phyloP scores from a whole-genome alignment of 495 filamentous ascomycete species.

The Peziza echinospora region DNA sequence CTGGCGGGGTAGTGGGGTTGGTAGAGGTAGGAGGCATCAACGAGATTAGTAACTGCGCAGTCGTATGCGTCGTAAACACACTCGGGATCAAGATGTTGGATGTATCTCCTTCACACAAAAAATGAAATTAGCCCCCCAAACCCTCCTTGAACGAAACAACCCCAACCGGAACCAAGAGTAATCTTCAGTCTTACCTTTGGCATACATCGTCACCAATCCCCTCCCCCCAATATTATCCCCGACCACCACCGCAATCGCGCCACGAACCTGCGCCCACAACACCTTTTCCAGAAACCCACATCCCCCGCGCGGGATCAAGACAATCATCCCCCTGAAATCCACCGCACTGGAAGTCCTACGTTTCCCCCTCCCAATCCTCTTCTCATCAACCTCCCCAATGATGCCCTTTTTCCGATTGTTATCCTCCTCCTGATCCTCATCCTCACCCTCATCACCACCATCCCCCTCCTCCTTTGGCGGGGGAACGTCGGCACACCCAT shows the following conservation, averaged over 20 bases:
- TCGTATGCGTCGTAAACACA: conserved; percentile 85
- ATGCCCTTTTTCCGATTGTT: conserved; percentile 13
- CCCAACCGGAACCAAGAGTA: background rate
- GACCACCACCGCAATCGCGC: conserved; percentile 74
- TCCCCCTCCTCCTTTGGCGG: conserved; percentile 5
- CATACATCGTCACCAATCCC: conserved; percentile 85
- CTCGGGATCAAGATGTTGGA: conserved; percentile 16
- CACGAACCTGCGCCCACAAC: conserved; percentile 83
- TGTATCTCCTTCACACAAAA: background rate
- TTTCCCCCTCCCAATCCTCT: conserved; percentile 50
- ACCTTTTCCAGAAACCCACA: conserved; percentile 96
- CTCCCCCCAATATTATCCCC: conserved; percentile 43
- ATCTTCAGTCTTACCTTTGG: conserved; percentile 22
- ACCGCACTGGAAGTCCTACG: conserved; percentile 86
- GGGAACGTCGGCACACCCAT: background rate
- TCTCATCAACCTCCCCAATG: conserved; percentile 19
- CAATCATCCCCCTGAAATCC: conserved; percentile 83
- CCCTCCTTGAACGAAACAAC: too few species aligned
- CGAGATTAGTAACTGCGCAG: conserved; percentile 79
- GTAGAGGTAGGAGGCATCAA: conserved; percentile 35
- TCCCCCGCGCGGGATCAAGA: conserved; percentile 71
- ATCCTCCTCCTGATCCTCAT: conserved; percentile 2
- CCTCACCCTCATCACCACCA: conserved; percentile 76
- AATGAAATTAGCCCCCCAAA: too few species aligned
- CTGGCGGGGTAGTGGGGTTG: background rate